Percentiles rank a stretch among this genome's conserved stretches.
phyloP scores from a whole-genome alignment of 768 basidiomycete genomes.

The Mrakia frigida region DNA sequence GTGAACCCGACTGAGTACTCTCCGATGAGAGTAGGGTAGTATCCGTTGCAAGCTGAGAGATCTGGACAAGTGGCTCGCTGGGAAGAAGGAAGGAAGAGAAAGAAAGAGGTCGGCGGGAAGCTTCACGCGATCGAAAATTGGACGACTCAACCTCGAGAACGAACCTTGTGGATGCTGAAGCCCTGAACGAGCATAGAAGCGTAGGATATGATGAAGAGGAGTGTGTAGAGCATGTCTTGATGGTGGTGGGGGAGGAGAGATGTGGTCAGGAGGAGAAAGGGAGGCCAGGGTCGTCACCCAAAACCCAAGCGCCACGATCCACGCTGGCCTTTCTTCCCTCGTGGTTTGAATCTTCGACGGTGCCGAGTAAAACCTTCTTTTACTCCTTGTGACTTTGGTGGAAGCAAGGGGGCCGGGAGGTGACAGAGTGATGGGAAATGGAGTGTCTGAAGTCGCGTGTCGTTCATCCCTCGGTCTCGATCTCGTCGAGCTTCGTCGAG shows the following conservation, averaged over 20 bases:
- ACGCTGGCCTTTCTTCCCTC: too few species aligned
- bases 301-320: too few species aligned
- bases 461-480: too few species aligned
- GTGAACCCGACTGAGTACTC: background rate
- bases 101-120: background rate
- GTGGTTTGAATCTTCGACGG: too few species aligned
- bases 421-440: too few species aligned
- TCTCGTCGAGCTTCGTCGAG: too few species aligned
- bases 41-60: background rate
- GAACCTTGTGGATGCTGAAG: background rate
- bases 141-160: background rate
- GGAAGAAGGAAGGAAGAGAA: background rate
- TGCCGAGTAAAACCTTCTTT: too few species aligned
- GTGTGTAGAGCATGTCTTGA: background rate
- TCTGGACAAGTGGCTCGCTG: background rate
- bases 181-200: background rate
- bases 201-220: background rate
- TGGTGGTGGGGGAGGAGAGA: background rate
- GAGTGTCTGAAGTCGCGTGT: too few species aligned
- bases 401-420: too few species aligned
- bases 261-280: too few species aligned
- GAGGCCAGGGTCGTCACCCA: too few species aligned
- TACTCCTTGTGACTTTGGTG: too few species aligned
- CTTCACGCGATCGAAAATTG: background rate
- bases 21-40: background rate